phyloP scores from a whole-genome alignment of 768 basidiomycete species.

The Boletellus sp. region DNA sequence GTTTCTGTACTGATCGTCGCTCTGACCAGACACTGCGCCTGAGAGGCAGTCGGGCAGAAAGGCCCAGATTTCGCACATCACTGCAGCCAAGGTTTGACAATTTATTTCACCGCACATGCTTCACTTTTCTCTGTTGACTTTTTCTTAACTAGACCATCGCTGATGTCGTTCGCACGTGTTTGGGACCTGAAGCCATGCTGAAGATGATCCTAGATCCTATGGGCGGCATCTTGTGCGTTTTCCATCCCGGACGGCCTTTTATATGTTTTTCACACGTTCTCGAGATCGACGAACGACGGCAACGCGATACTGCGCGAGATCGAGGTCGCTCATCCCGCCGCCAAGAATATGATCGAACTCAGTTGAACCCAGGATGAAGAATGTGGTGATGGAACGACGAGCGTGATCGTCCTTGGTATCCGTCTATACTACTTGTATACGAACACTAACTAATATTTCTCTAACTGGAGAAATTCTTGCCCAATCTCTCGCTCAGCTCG shows the following conservation, averaged over 20 bases:
- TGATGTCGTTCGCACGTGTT: slow-evolving; percentile 95
- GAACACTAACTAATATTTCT: not conserved
- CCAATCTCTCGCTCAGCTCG: slow-evolving; percentile 86
- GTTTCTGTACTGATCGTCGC: not conserved
- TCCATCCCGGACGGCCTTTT: not conserved
- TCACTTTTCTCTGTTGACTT: too few relatives aligned
- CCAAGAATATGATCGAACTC: slow-evolving; percentile 99
- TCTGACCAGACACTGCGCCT: slow-evolving; percentile 75
- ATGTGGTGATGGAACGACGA: slow-evolving; percentile 97
- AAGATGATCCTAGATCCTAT: slow-evolving; percentile 99
- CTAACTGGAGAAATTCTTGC: slow-evolving; percentile 95
- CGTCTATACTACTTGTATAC: not conserved
- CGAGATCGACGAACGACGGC: slow-evolving; percentile 95
- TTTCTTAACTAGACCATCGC: slow-evolving; percentile 74
- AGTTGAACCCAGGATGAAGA: slow-evolving; percentile 98
- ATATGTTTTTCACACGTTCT: not conserved
- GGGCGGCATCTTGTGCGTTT: slow-evolving; percentile 91
- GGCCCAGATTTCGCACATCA: slow-evolving; percentile 96
- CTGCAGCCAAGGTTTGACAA: slow-evolving; percentile 80
- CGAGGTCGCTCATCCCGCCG: slow-evolving; percentile 97
- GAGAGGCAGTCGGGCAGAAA: slow-evolving; percentile 93
- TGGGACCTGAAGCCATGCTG: slow-evolving; percentile 97
- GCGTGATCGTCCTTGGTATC: slow-evolving; percentile 94
- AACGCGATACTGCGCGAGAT: slow-evolving; percentile 98
- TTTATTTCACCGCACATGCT: too few relatives aligned